Evolutionary conservation across 75 land plant genomes (phyloP).

Genomic region (Cupressus sempervirens): DNA sequence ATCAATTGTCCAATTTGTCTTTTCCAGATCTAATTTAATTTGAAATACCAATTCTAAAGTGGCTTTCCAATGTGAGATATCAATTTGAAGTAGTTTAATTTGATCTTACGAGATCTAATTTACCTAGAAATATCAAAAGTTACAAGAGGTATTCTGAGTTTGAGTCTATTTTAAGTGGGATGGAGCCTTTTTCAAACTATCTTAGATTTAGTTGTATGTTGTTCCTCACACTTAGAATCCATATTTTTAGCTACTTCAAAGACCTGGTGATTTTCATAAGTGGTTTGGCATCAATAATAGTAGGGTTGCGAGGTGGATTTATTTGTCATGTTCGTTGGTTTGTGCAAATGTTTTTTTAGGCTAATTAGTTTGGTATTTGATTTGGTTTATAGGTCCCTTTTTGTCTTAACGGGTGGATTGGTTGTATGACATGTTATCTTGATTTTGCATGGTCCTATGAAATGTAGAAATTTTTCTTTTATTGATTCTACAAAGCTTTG

Average conservation of each 20-base stretch:
- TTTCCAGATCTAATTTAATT: too few relatives aligned
- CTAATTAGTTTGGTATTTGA: neutral
- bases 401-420: neutral
- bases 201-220: slow-evolving; percentile 91
- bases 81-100: too few relatives aligned
- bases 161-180: slow-evolving; percentile 25
- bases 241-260: slow-evolving; percentile 66
- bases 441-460: slow-evolving; percentile 73
- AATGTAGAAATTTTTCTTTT: slow-evolving; percentile 52
- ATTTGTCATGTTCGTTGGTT: neutral
- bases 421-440: slow-evolving; percentile 57
- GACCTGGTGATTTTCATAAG: slow-evolving; percentile 89
- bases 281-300: slow-evolving; percentile 77
- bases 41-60: too few relatives aligned
- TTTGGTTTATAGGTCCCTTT: neutral
- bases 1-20: too few relatives aligned
- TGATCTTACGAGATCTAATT: too few relatives aligned
- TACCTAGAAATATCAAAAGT: too few relatives aligned
- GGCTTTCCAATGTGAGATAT: too few relatives aligned
- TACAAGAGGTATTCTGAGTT: too few relatives aligned
- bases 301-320: slow-evolving; percentile 25
- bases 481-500: slow-evolving; percentile 46
- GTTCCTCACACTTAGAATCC: slow-evolving; percentile 78
- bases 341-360: neutral
- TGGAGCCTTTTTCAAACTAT: slow-evolving; percentile 32